A percentile compares a stretch with the other conserved stretches of the same genome.
phyloP scores from a whole-genome alignment of 495 filamentous ascomycete genomes.

The Hypoxylon rickii region DNA sequence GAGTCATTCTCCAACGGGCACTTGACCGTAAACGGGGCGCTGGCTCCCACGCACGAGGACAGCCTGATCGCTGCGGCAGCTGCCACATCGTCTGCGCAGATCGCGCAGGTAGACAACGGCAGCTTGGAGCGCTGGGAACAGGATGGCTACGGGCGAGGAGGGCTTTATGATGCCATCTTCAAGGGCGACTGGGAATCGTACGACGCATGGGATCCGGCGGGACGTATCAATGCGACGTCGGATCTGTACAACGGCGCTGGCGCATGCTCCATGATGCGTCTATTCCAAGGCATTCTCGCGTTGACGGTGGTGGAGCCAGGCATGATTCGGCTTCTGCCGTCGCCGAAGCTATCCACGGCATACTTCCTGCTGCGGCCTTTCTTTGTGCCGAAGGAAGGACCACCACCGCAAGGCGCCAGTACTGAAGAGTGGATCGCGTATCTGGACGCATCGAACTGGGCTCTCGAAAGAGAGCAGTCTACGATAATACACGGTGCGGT shows the following conservation, averaged over 20 bases:
- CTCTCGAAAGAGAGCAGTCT: conserved; percentile 49
- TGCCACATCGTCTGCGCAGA: conserved; percentile 50
- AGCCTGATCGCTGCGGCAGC: conserved; percentile 50
- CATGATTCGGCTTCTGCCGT: conserved; percentile 81
- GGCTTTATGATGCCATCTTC: conserved; percentile 76
- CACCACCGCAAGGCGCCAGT: conserved; percentile 42
- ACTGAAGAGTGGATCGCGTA: conserved; percentile 52
- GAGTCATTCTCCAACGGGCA: conserved; percentile 50
- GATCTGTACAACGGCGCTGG: conserved; percentile 89
- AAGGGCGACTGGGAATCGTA: conserved; percentile 83
- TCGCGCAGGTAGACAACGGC: conserved; percentile 84
- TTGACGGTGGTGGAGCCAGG: conserved; percentile 80
- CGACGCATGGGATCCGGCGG: conserved; percentile 81
- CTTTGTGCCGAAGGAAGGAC: conserved; percentile 63
- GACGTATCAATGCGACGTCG: conserved; percentile 69
- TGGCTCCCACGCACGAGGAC: conserved; percentile 40
- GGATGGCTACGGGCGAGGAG: conserved; percentile 71
- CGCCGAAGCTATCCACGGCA: conserved; percentile 78
- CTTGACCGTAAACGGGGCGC: conserved; percentile 39
- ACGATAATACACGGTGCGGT: conserved; percentile 78
- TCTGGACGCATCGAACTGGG: conserved; percentile 64
- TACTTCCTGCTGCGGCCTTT: conserved; percentile 90
- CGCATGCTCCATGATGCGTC: conserved; percentile 83
- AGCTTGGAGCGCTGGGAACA: conserved; percentile 90
- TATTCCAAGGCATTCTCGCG: conserved; percentile 89